Evolutionary conservation across 805 yeast genomes (phyloP), one percentile per base, ranked within the genome.

Genomic region (Saccharomycopsis selenospora): DNA sequence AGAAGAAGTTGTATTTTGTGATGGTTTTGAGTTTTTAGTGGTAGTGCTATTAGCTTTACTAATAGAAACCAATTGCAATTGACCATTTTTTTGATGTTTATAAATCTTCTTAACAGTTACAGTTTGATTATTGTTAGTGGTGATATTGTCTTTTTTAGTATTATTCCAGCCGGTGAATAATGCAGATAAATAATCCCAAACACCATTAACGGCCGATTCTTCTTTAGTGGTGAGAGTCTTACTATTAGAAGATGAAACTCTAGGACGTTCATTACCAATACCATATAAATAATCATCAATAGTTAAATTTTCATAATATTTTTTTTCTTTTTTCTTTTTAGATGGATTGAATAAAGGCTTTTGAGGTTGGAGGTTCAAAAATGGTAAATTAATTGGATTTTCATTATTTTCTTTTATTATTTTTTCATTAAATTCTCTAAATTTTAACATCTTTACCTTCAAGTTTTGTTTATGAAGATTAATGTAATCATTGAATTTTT

Each of bases 401-500:
- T 43, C 36, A 20, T 44, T 38, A 14, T 36, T 30, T 24, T 47
- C 30, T 6, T 26, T 45, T n/a, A 45, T 17, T 4, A 47, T 20
- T 20, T 24, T 18, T 25, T 33, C 46, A 25, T 52, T 52, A 24
- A 36, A 29, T 13, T 45, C 46, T 25, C 41, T 51, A 41, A 44
- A 51, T 40, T 45, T 44, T 10, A 18, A 25, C 10, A 47, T 36
- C 41, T 47, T 50, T 13, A 26, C 27, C 23, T 33, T 41, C 11
- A 41, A 18, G 11, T 23, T 14, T 10, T 29, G 33, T 14, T 33
- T 28, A 24, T 49, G 41, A 2, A n/a, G 40, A 26, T 49, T 41
- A 7, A 38, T 4, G 22, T 13, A 46, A 13, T 33, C 28, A 17
- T 45, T 48, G n/a, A 30, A 38, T 18, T 45, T 46, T 17, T 49